These are phyloP conservation scores for Botryotinia globosa DNA, from an alignment of 2,329 filamentous ascomycete genomes.

Conservation along the genomic window DNA sequence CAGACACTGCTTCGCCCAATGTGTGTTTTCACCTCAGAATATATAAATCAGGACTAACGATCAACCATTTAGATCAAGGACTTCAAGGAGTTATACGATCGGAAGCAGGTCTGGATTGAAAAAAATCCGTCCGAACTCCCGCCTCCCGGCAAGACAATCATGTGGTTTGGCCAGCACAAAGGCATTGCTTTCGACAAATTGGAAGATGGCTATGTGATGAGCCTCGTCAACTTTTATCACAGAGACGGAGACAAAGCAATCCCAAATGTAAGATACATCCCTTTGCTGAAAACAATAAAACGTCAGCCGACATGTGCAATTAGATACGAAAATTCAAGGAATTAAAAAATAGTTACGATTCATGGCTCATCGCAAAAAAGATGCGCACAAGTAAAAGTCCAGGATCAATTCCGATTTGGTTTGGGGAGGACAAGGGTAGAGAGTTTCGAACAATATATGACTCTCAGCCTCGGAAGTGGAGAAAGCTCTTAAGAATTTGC, in stretches of 20 bases:
- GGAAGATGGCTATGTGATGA: not conserved
- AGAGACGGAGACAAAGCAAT: not conserved
- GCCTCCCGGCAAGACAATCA: not conserved
- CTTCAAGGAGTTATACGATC: not conserved
- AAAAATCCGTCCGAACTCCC: not conserved
- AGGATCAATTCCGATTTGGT: constrained; percentile 15
- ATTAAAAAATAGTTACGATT: not conserved
- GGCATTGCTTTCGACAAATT: not conserved
- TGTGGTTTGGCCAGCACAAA: not conserved
- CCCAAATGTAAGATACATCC: not conserved
- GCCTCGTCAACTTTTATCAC: not conserved
- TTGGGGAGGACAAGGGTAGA: constrained; percentile 10
- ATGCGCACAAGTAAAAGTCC: not conserved
- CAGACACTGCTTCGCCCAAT: not conserved
- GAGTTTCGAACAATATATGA: not conserved
- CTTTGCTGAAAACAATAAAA: not conserved
- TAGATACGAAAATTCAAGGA: not conserved
- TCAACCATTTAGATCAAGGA: not conserved
- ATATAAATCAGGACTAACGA: not conserved
- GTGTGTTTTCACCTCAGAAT: not conserved
- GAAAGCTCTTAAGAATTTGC: not conserved
- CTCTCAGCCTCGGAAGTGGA: not conserved
- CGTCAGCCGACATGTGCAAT: not conserved
- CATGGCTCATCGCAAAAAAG: not conserved
- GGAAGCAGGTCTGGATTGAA: not conserved